Conservation (phyloP, 495 filamentous ascomycete species). For the Aspergillus sclerotiicarbonarius region DNA sequence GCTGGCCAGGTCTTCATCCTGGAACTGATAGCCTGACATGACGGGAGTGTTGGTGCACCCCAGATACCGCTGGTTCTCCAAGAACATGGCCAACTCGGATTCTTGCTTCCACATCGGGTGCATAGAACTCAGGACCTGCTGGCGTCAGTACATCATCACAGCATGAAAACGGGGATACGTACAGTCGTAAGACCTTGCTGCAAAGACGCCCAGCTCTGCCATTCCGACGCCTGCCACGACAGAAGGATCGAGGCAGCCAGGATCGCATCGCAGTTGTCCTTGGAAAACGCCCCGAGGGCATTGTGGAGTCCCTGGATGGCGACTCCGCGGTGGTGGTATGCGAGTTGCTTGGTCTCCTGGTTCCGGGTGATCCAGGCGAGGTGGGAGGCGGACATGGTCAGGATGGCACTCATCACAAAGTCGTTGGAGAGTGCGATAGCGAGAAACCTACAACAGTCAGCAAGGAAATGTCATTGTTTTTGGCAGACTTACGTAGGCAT, state of each 20-base stretch:
- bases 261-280: constrained; percentile 84
- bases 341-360: constrained; percentile 77
- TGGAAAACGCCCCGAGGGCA: constrained; percentile 81
- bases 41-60: constrained; percentile 52
- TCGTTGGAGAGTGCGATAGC: constrained; percentile 73
- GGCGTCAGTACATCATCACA: neutral
- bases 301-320: constrained; percentile 86
- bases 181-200: constrained; percentile 86
- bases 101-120: constrained; percentile 81
- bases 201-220: constrained; percentile 88
- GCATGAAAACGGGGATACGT: neutral
- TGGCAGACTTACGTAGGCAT: constrained; percentile 75
- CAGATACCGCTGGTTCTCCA: constrained; percentile 60
- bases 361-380: constrained; percentile 83
- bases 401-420: constrained; percentile 90
- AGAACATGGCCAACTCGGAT: constrained; percentile 79
- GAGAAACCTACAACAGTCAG: constrained; percentile 62
- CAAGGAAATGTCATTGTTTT: neutral
- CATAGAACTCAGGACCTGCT: constrained; percentile 75
- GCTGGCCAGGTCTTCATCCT: constrained; percentile 65
- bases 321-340: constrained; percentile 78
- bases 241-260: constrained; percentile 89
- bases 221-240: constrained; percentile 96
- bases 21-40: constrained; percentile 45
- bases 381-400: constrained; percentile 88